Evolutionary conservation across 2,329 filamentous ascomycete genomes (phyloP).

Genomic region (Graphium sp.): DNA sequence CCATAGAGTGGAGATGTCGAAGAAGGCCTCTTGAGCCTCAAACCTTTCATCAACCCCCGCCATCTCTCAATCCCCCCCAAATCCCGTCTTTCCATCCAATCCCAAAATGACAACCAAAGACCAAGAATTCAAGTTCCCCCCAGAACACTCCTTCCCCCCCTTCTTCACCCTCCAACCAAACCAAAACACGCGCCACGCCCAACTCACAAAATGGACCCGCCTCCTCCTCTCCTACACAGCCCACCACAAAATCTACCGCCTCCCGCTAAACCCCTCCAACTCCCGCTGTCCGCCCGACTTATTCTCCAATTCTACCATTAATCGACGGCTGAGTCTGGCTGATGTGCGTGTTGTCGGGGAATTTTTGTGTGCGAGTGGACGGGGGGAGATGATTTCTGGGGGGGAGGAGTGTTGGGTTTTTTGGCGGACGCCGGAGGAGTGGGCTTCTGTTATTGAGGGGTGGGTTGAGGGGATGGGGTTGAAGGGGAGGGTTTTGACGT

Average conservation of each 20-base stretch:
- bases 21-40: no score
- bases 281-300: conserved; percentile 24
- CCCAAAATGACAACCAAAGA: not conserved
- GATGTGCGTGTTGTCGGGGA: conserved; percentile 42
- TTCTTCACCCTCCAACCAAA: conserved; percentile 76
- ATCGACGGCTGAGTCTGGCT: conserved; percentile 27
- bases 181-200: conserved; percentile 53
- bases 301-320: conserved; percentile 39
- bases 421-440: conserved; percentile 81
- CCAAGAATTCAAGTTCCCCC: conserved; percentile 36
- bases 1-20: no score
- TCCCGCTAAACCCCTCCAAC: conserved; percentile 44
- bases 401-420: conserved; percentile 54
- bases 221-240: conserved; percentile 75
- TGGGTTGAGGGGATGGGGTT: conserved; percentile 85
- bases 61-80: no score
- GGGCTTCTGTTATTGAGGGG: conserved; percentile 60
- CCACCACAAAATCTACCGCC: conserved; percentile 58
- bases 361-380: conserved; percentile 20
- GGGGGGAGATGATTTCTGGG: conserved; percentile 14
- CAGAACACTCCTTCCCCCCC: conserved; percentile 60
- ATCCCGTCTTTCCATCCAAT: not conserved
- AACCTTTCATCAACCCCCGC: no score
- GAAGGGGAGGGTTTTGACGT: conserved; percentile 73
- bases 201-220: conserved; percentile 71